A percentile compares a stretch with the other conserved stretches of the same genome.
These are phyloP conservation scores for Millerozyma miso DNA, from an alignment of 805 yeast species.

Conservation along the genomic window DNA sequence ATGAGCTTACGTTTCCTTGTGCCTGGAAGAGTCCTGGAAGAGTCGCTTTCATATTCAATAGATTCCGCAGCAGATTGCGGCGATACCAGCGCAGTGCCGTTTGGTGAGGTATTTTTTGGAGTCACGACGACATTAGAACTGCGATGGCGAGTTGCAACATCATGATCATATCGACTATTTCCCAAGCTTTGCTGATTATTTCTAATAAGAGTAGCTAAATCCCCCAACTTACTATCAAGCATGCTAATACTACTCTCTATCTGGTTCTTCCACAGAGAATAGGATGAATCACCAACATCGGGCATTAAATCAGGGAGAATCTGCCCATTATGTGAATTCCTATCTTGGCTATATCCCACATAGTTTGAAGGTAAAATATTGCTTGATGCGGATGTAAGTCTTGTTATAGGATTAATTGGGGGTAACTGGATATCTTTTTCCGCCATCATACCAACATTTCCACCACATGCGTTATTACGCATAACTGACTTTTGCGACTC, in stretches of 20 bases:
- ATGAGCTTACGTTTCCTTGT: not conserved
- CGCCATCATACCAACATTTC: not conserved
- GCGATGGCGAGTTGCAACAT: not conserved
- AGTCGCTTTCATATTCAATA: not conserved
- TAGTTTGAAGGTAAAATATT: not conserved
- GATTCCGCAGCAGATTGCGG: not conserved
- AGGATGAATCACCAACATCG: not conserved
- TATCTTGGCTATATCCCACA: not conserved
- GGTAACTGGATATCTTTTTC: conserved; percentile 11
- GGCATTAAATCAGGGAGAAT: not conserved
- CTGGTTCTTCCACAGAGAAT: conserved; percentile 27
- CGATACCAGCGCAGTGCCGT: not conserved
- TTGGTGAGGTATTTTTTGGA: not conserved
- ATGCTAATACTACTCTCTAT: conserved; percentile 32
- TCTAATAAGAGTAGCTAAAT: conserved; percentile 31
- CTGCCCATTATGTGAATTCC: not conserved
- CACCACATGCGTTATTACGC: not conserved
- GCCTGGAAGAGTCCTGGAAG: not conserved
- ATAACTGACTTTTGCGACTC: not conserved
- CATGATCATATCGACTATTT: conserved; percentile 15
- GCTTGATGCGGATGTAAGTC: conserved; percentile 1
- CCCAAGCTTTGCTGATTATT: conserved; percentile 27
- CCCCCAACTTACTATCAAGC: conserved; percentile 36
- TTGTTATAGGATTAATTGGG: conserved; percentile 10
- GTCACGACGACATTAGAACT: not conserved